Evolutionary conservation across 2,329 filamentous ascomycete genomes (phyloP).

Genomic region (Ilyonectria mors-panacis): DNA sequence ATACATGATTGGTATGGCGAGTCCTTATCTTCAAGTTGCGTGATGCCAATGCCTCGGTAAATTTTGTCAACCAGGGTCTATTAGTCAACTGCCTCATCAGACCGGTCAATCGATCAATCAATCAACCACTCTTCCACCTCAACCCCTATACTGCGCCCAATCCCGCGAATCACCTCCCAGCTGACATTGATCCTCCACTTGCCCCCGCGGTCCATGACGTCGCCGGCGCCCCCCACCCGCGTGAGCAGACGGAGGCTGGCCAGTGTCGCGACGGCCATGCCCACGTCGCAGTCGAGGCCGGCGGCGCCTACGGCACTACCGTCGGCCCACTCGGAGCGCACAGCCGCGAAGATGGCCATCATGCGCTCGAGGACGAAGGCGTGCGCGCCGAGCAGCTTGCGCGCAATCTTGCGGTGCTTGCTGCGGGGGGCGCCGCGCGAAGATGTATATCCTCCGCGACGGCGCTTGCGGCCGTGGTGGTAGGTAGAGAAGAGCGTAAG

Average conservation of each 20-base stretch:
- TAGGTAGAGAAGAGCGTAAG: slow-evolving; percentile 82
- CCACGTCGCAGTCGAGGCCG: slow-evolving; percentile 69
- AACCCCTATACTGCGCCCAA: slow-evolving; percentile 82
- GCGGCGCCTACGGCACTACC: slow-evolving; percentile 46
- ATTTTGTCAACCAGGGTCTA: slow-evolving; percentile 3
- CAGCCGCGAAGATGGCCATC: slow-evolving; percentile 81
- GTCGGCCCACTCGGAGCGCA: slow-evolving; percentile 70
- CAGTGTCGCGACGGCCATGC: slow-evolving; percentile 79
- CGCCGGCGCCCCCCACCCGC: slow-evolving; percentile 72
- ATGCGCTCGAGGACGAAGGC: slow-evolving; percentile 84
- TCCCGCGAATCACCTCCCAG: slow-evolving; percentile 80
- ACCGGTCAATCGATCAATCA: slow-evolving; percentile 61
- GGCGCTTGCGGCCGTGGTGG: slow-evolving; percentile 66
- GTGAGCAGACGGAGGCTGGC: slow-evolving; percentile 79
- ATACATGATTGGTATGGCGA: slow-evolving; percentile 36
- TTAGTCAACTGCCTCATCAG: background rate
- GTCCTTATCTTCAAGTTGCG: slow-evolving; percentile 19
- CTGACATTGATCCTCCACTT: slow-evolving; percentile 85
- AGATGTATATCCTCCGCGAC: slow-evolving; percentile 61
- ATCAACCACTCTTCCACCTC: slow-evolving; percentile 84
- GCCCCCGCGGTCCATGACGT: slow-evolving; percentile 77
- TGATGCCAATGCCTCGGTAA: slow-evolving; percentile 11
- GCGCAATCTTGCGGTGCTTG: slow-evolving; percentile 80
- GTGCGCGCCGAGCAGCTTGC: slow-evolving; percentile 82
- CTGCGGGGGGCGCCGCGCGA: slow-evolving; percentile 51